These are phyloP conservation scores for Fusarium brevicatenulatum DNA, from an alignment of 2,329 filamentous ascomycete genomes.

Conservation along the genomic window DNA sequence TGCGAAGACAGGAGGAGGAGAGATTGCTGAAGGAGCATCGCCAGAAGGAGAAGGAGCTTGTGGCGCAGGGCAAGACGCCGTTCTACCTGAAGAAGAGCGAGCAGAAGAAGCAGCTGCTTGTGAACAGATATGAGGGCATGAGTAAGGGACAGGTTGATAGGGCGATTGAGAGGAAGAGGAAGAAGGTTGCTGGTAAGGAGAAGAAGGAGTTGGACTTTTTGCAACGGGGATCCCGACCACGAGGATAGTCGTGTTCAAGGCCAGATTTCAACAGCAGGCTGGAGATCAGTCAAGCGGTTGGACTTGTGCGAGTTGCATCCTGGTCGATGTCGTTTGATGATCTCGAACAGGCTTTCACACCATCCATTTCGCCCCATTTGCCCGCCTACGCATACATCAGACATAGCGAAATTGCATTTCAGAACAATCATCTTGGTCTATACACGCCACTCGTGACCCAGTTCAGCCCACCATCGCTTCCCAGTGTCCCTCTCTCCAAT, in stretches of 20 bases:
- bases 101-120: slow-evolving; percentile 84
- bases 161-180: slow-evolving; percentile 85
- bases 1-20: slow-evolving; percentile 74
- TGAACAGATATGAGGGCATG: slow-evolving; percentile 84
- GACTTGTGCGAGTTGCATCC: not conserved
- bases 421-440: not conserved
- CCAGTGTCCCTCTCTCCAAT: too few relatives aligned
- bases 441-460: not conserved
- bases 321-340: not conserved
- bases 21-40: slow-evolving; percentile 79
- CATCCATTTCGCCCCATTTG: not conserved
- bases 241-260: not conserved
- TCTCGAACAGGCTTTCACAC: not conserved
- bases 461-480: not conserved
- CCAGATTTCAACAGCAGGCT: not conserved
- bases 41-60: slow-evolving; percentile 82
- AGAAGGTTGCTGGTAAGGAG: slow-evolving; percentile 89
- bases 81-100: slow-evolving; percentile 95
- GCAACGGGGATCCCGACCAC: slow-evolving; percentile 44
- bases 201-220: slow-evolving; percentile 72
- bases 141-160: slow-evolving; percentile 86
- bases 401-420: not conserved
- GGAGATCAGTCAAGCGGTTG: not conserved
- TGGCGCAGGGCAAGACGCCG: slow-evolving; percentile 89
- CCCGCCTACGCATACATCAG: not conserved